Conservation (phyloP, 177 flowering plant species). For the Telopea speciosissima region DNA sequence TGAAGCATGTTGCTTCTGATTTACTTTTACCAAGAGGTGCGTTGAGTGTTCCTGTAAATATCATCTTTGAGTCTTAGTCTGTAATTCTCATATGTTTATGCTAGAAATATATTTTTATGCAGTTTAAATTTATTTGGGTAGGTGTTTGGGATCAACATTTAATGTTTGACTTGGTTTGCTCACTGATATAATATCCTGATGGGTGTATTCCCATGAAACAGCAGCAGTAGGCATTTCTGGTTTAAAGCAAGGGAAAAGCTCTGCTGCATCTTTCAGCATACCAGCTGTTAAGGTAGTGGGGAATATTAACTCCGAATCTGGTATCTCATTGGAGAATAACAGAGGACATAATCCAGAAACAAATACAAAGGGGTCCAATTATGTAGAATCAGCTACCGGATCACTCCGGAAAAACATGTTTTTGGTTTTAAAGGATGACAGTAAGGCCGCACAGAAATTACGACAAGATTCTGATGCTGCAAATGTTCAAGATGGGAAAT, state of each 20-base stretch:
- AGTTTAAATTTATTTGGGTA: not conserved
- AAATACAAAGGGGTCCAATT: slow-evolving; percentile 6
- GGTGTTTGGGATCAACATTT: not conserved
- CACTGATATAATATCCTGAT: not conserved
- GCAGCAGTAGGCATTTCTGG: slow-evolving; percentile 18
- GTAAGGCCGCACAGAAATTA: slow-evolving; percentile 17
- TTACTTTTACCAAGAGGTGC: slow-evolving; percentile 68
- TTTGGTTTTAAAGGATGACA: slow-evolving; percentile 1
- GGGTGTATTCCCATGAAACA: slow-evolving; percentile 24
- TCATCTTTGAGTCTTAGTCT: not conserved
- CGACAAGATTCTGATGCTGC: slow-evolving; percentile 20
- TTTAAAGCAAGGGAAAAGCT: slow-evolving; percentile 28
- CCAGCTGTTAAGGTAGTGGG: slow-evolving; percentile 19
- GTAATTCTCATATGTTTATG: no score
- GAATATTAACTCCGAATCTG: slow-evolving; percentile 18
- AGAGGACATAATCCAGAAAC: slow-evolving; percentile 16
- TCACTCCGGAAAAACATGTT: slow-evolving; percentile 4
- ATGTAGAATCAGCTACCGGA: slow-evolving; percentile 7
- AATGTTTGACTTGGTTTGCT: slow-evolving; percentile 3
- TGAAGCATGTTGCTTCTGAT: slow-evolving; percentile 63
- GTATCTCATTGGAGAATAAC: slow-evolving; percentile 24
- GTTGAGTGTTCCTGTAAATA: no score
- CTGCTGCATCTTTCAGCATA: slow-evolving; percentile 15
- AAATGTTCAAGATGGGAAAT: slow-evolving; percentile 18
- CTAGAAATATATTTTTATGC: not conserved